Base-by-base conservation (phyloP, 257 asterid species). In the Solanum bukasovii region DNA sequence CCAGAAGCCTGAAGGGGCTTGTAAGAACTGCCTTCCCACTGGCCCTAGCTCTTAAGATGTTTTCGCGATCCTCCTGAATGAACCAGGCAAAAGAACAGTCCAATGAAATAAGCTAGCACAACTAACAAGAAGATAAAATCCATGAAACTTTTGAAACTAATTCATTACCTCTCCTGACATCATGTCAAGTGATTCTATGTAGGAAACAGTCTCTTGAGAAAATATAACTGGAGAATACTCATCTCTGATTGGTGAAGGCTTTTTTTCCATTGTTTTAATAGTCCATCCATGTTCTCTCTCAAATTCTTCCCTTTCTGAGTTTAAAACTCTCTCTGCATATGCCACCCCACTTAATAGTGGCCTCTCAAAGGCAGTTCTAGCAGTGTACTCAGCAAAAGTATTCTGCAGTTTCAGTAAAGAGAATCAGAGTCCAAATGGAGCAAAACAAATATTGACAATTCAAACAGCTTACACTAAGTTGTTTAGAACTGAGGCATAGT, bases 11-110 rank as follows among this genome's bases (percentile, higher is more conserved):
- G 90, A 96, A 96, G 18, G 99, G 99, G 85, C 93, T 94, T 2
- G 99, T 96, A 42, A 96, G 98, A 87, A 96, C 99, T 4, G 99
- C 98, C 89, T 96, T 96, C 84, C 99, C 99, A 8, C 98, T 95
- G 6, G 94, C 93, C 79, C 95, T 92, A 84, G 99, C 99, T 93
- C 98, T 93, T 91, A 95, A 83, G 84, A 96, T 96, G 88, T 96
- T 96, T 86, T 94, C 99, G 5, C 98, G 95, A 88, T 96, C 99
- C 93, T 96, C 99, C 99, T 96, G 93, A 72, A 84, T 86, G 29
- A 73, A 88, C 37, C 88, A 88, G 38, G 27, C 70, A 27, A 44
- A 63, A 61, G 83, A 33, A 84, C 87, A 84, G 42, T 87, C 59
- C 73, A 84, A 84, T 79, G 46, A 35, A 23, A 74, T 71, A 85